These are phyloP conservation scores for Botrytis pseudocinerea DNA, from an alignment of 2,329 filamentous ascomycete species.

Conservation along the genomic window DNA sequence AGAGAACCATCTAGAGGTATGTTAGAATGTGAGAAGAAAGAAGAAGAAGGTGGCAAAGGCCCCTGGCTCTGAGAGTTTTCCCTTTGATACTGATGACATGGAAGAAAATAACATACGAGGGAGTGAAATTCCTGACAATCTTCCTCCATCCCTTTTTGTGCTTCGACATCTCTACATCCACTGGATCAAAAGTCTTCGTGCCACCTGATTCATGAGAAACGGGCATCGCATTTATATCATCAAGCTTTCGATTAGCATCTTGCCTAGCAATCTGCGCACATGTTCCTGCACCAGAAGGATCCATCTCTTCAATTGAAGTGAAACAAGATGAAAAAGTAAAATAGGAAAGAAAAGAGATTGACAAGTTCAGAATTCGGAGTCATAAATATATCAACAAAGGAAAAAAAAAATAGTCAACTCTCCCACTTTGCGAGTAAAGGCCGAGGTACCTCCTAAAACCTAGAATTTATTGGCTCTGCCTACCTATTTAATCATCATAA, in stretches of 20 bases:
- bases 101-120: slow-evolving; percentile 47
- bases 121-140: slow-evolving; percentile 55
- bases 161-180: neutral
- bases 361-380: neutral
- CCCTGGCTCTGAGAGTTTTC: neutral
- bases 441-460: slow-evolving; percentile 2
- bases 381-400: slow-evolving; percentile 6
- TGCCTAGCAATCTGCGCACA: slow-evolving; percentile 5
- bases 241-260: neutral
- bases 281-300: slow-evolving; percentile 11
- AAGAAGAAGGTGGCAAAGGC: neutral
- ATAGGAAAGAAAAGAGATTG: neutral
- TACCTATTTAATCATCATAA: neutral
- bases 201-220: neutral
- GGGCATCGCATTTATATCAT: neutral
- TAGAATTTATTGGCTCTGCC: neutral
- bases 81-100: neutral
- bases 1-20: slow-evolving; percentile 53
- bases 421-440: neutral
- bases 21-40: neutral
- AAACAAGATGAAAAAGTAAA: too few relatives aligned
- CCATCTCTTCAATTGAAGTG: neutral
- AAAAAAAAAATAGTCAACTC: neutral
- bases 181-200: neutral
- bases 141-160: slow-evolving; percentile 33